Conservation (phyloP, 148 eudicot species). For the Chenopodium album region DNA sequence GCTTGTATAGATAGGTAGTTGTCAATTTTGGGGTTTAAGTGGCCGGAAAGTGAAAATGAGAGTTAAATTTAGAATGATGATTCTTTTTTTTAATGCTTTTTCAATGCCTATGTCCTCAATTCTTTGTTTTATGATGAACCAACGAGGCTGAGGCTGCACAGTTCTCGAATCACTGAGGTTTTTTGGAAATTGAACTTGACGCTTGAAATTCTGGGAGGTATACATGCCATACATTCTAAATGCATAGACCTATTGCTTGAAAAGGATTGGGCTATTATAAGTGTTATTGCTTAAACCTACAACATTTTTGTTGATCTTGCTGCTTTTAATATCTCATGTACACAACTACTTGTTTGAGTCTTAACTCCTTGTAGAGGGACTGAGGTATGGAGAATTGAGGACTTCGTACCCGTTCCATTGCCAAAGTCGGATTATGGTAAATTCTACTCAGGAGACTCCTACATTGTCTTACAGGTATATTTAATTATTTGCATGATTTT, state of each 20-base stretch:
- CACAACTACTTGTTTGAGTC: conserved; percentile 24
- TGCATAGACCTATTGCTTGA: background rate
- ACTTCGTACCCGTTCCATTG: conserved; percentile 88
- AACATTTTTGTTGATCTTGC: conserved; percentile 13
- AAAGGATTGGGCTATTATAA: background rate
- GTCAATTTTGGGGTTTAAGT: too few relatives aligned
- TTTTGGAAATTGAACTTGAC: background rate
- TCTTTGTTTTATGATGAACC: background rate
- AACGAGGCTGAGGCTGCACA: background rate
- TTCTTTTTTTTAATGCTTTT: background rate
- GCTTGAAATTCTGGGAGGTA: background rate
- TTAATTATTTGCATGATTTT: background rate
- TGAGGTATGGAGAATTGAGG: conserved; percentile 96
- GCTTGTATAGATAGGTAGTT: background rate
- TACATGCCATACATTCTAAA: background rate
- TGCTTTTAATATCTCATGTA: background rate
- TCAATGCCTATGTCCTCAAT: background rate
- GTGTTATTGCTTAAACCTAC: background rate
- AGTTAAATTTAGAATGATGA: background rate
- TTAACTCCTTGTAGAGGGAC: conserved; percentile 79
- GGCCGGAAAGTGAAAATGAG: background rate
- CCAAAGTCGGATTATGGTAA: conserved; percentile 91
- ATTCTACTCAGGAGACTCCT: conserved; percentile 95
- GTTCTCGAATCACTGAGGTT: background rate
- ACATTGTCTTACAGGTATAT: conserved; percentile 48